phyloP scores from a whole-genome alignment of 352 stramenopile species.

The Phytophthora quininea region DNA sequence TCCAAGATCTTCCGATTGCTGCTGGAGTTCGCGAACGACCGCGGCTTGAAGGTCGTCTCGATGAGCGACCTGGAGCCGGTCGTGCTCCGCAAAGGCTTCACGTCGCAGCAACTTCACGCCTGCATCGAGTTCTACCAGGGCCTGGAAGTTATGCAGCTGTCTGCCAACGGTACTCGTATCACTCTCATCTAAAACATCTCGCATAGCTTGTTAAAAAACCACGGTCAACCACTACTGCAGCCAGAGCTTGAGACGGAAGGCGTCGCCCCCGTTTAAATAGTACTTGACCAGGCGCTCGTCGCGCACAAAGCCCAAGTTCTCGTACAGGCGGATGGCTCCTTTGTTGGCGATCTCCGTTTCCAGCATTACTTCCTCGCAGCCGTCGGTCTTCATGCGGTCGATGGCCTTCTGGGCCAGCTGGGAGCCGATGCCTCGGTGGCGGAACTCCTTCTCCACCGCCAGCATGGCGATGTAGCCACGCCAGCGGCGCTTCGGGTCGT shows the following conservation, averaged over 20 bases:
- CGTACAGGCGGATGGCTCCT: conserved; percentile 92
- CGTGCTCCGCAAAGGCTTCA: conserved; percentile 97
- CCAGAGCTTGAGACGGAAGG: conserved; percentile 94
- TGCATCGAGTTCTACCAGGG: conserved; percentile 96
- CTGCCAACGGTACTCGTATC: conserved; percentile 74
- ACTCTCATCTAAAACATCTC: conserved; percentile 58
- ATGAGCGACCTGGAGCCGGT: conserved; percentile 94
- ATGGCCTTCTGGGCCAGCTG: conserved; percentile 88
- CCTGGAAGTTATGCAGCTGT: conserved; percentile 87
- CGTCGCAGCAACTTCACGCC: conserved; percentile 92
- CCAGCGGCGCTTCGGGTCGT: conserved; percentile 44
- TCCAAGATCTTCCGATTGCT: conserved; percentile 96
- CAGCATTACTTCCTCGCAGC: conserved; percentile 91
- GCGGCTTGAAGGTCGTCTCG: conserved; percentile 66
- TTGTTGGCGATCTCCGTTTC: conserved; percentile 95
- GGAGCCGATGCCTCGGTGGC: conserved; percentile 92
- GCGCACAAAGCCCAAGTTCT: conserved; percentile 93
- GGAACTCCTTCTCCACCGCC: conserved; percentile 90
- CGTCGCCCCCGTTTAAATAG: conserved; percentile 95
- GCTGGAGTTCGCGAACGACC: conserved; percentile 91
- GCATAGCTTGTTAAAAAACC: too few relatives aligned
- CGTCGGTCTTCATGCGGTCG: conserved; percentile 82
- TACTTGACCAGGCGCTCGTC: conserved; percentile 94
- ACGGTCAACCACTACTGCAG: conserved; percentile 45
- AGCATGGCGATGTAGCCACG: conserved; percentile 96